Conservation (phyloP, 169 alveolate genomes). For the Eimeria mitis region DNA sequence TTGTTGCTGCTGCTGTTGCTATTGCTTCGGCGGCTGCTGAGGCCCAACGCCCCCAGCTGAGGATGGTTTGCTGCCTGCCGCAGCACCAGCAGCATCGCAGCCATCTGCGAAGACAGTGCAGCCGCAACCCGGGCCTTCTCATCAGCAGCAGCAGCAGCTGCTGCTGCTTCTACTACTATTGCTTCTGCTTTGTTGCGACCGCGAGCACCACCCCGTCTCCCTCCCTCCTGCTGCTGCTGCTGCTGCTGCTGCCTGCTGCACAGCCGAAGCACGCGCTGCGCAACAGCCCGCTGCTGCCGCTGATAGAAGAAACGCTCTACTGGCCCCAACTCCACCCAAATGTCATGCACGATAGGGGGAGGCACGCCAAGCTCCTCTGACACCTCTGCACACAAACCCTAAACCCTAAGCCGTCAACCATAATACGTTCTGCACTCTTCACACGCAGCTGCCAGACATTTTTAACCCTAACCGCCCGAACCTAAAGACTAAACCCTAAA, state of each 20-base stretch:
- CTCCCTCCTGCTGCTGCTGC: conserved; percentile 42
- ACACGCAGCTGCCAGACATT: neutral
- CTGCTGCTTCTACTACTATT: neutral
- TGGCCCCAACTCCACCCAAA: conserved; percentile 77
- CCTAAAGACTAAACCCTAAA: neutral
- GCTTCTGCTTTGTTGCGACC: conserved; percentile 1
- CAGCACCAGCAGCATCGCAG: conserved; percentile 78
- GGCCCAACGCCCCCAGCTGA: conserved; percentile 85
- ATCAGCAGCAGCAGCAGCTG: conserved; percentile 15
- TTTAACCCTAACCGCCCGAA: neutral
- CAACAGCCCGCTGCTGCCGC: conserved; percentile 81
- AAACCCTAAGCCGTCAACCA: neutral
- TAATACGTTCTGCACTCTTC: neutral
- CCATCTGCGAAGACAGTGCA: conserved; percentile 77
- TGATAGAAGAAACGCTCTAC: conserved; percentile 85
- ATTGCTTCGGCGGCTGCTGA: conserved; percentile 57
- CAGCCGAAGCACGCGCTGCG: conserved; percentile 45
- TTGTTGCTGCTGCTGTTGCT: conserved; percentile 34
- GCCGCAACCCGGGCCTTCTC: conserved; percentile 10
- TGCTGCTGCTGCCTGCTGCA: conserved; percentile 30
- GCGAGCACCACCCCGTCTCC: neutral
- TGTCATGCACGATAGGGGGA: conserved; percentile 60
- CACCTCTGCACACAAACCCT: conserved; percentile 63
- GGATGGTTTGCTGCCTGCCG: conserved; percentile 87
- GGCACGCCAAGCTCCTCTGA: conserved; percentile 74